phyloP scores from a whole-genome alignment of 371 early-diverging fungal species.

The Mucor circinelloides region DNA sequence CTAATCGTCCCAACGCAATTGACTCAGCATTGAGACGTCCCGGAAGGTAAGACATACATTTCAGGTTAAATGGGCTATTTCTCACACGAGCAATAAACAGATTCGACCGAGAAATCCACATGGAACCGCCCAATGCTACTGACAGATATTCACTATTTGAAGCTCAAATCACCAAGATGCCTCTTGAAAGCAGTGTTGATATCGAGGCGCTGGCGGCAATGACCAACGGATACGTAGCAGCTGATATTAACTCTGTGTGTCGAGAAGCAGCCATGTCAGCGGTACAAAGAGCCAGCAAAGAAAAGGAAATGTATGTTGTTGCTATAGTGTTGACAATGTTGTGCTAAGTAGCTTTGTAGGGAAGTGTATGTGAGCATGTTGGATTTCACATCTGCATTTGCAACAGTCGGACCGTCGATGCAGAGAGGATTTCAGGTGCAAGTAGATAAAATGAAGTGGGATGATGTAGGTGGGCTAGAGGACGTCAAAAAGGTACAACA shows the following conservation, averaged over 20 bases:
- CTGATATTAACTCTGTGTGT: conserved; percentile 91
- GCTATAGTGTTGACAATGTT: neutral
- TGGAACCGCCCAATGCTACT: conserved; percentile 76
- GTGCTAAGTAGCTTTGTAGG: conserved; percentile 10
- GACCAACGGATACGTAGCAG: conserved; percentile 98
- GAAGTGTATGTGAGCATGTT: conserved; percentile 38
- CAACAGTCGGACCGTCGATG: conserved; percentile 64
- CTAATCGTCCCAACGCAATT: conserved; percentile 97
- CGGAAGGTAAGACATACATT: conserved; percentile 87
- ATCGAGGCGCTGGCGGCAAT: conserved; percentile 68
- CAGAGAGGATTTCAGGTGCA: conserved; percentile 65
- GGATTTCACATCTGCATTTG: conserved; percentile 70
- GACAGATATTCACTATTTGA: conserved; percentile 68
- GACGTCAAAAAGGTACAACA: conserved; percentile 79
- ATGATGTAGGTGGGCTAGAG: conserved; percentile 94
- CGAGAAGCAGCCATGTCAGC: conserved; percentile 84
- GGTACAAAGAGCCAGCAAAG: conserved; percentile 49
- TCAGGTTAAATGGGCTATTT: neutral
- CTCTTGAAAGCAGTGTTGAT: conserved; percentile 54
- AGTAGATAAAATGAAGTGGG: conserved; percentile 74
- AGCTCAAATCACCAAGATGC: conserved; percentile 58
- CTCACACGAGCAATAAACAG: conserved; percentile 34
- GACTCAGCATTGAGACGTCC: conserved; percentile 98
- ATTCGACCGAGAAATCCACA: conserved; percentile 92
- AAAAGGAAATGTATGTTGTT: conserved; percentile 1